Base-by-base conservation (phyloP, 1,284 basidiomycete genomes). In the Fomes fomentarius region DNA sequence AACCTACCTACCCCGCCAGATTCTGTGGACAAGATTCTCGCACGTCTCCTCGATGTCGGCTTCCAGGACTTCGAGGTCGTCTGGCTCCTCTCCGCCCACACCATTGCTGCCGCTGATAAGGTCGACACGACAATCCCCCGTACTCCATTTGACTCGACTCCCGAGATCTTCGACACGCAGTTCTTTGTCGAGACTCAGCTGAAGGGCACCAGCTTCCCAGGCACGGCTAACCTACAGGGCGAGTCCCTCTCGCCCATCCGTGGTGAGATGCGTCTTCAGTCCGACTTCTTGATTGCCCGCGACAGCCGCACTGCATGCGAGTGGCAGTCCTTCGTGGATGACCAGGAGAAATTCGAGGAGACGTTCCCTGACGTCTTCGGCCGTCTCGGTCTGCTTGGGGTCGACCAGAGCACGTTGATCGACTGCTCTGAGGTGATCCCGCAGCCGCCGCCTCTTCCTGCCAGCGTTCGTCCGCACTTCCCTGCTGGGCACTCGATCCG, bases 361-460 rank as follows among this genome's bases (percentile, higher is more conserved):
- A 45, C 43, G 31, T 45, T 47, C 33, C 33, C 33, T 1, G 45
- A 47, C 34, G 34, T 35, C 6, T 24, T 47, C 19, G 34, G 34
- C 35, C 45, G 45, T n/a, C 45, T 47, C 24, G 45, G 17, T 15
- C 34, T 47, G 17, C 45, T 47, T 22, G 45, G 45, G 19, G 45
- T 47, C 10, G 45, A 47, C 45, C 33, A 24, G 22, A 47, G 25
- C 45, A 35, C 33, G 22, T 34, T 47, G 8, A 28, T 47, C 45
- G 47, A 49, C 47, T 49, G 69, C 57, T 68, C 67, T n/a, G 67
- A 67, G 21, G 64, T 68, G 34, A 65, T 71, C 34, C 65, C 66
- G 8, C 38, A 42, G 33, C 59, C 66, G 1, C 47, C 47, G 26
- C 47, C 47, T 7, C 33, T 37, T 10, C 39, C 39, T 2, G 49